A percentile compares a stretch with the other conserved stretches of the same genome.
These are phyloP conservation scores for Byssoonygena ceratinophila DNA, from an alignment of 2,329 filamentous ascomycete species.

Conservation along the genomic window DNA sequence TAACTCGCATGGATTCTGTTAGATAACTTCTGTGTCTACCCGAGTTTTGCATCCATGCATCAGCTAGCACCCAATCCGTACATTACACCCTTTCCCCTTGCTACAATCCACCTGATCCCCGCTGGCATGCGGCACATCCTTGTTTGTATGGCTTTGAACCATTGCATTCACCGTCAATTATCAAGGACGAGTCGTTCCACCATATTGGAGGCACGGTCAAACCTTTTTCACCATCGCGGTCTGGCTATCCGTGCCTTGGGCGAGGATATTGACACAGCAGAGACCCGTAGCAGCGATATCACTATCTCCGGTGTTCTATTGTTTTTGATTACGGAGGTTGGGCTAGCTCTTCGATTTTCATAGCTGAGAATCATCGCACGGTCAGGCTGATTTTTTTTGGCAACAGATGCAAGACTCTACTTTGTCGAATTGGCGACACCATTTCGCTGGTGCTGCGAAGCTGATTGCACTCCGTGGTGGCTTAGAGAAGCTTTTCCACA, in stretches of 20 bases:
- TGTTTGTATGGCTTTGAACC: slow-evolving; percentile 9
- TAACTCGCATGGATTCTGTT: neutral
- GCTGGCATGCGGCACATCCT: slow-evolving; percentile 12
- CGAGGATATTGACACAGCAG: slow-evolving; percentile 8
- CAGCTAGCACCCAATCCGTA: slow-evolving; percentile 15
- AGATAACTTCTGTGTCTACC: slow-evolving; percentile 4
- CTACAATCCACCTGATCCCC: slow-evolving; percentile 3
- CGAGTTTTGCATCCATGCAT: slow-evolving; percentile 3
- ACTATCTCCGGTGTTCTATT: slow-evolving; percentile 14
- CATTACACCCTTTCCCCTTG: slow-evolving; percentile 6
- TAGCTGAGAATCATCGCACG: neutral
- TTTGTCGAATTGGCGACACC: slow-evolving; percentile 14
- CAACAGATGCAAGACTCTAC: slow-evolving; percentile 12
- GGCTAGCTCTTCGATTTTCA: neutral
- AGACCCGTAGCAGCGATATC: slow-evolving; percentile 12
- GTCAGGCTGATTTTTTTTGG: neutral
- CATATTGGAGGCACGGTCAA: neutral
- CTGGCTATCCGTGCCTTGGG: slow-evolving; percentile 9
- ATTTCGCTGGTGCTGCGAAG: slow-evolving; percentile 17
- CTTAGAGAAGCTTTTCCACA: slow-evolving; percentile 6
- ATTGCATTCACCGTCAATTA: slow-evolving; percentile 11
- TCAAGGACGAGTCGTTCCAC: slow-evolving; percentile 9
- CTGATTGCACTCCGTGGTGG: slow-evolving; percentile 19
- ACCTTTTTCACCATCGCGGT: neutral
- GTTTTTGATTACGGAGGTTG: slow-evolving; percentile 14